Percentiles rank a stretch among this genome's conserved stretches.
Conservation (phyloP, 139 green algal genomes). For the Diplosphaera chodatii region DNA sequence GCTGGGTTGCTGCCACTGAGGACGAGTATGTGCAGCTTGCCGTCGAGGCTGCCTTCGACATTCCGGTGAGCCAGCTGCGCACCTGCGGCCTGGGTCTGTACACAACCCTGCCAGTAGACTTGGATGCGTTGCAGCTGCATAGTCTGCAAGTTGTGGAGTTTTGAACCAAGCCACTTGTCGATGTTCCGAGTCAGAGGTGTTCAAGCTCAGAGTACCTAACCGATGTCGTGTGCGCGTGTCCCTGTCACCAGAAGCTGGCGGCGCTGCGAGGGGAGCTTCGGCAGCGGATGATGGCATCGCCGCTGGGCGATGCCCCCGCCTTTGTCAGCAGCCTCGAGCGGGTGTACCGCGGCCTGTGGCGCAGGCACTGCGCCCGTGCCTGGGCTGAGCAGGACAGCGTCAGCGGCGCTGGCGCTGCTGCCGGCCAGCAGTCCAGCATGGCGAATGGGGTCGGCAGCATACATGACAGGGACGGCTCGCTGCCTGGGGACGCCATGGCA, state of each 20-base stretch:
- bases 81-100: neutral
- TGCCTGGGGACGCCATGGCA: no score
- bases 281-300: slow-evolving; percentile 64
- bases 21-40: slow-evolving; percentile 80
- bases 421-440: no score
- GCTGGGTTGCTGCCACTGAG: slow-evolving; percentile 68
- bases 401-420: neutral
- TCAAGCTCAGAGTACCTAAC: no score
- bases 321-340: slow-evolving; percentile 77
- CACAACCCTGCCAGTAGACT: no score
- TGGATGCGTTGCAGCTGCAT: no score
- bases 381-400: neutral
- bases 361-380: neutral
- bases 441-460: neutral
- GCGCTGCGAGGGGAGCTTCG: slow-evolving; percentile 62
- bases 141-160: no score
- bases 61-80: slow-evolving; percentile 10
- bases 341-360: slow-evolving; percentile 69
- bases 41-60: slow-evolving; percentile 41
- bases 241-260: slow-evolving; percentile 43
- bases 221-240: no score
- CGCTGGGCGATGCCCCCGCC: slow-evolving; percentile 64
- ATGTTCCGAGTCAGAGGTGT: no score
- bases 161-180: no score
- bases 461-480: no score